phyloP scores from a whole-genome alignment of 2,329 filamentous ascomycete genomes.

The Hypomyces perniciosus region DNA sequence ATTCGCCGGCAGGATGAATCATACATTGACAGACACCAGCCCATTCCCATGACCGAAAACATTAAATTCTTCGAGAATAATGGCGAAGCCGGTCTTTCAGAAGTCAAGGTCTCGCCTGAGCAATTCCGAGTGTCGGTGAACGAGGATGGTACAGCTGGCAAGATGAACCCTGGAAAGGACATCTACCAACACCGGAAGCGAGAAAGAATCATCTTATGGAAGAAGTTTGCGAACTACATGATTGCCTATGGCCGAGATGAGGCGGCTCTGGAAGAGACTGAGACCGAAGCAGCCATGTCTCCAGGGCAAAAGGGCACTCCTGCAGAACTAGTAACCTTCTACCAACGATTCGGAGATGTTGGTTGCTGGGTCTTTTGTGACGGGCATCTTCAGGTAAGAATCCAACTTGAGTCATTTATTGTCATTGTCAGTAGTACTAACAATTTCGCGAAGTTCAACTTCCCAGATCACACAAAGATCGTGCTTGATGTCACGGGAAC shows the following conservation, averaged over 20 bases:
- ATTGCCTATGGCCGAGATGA: conserved; percentile 68
- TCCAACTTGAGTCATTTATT: neutral
- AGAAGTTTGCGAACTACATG: conserved; percentile 72
- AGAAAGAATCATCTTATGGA: conserved; percentile 62
- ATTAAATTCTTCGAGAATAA: conserved; percentile 73
- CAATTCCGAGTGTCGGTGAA: conserved; percentile 52
- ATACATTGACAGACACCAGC: conserved; percentile 54
- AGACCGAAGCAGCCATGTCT: conserved; percentile 33
- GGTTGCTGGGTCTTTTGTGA: conserved; percentile 78
- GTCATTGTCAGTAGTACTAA: conserved; percentile 16
- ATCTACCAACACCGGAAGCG: conserved; percentile 60
- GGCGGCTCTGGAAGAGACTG: conserved; percentile 43
- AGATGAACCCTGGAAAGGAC: conserved; percentile 57
- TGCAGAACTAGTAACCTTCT: conserved; percentile 66
- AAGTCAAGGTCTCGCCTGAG: conserved; percentile 58
- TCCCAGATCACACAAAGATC: conserved; percentile 82
- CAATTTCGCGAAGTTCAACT: conserved; percentile 60
- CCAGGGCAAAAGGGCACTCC: conserved; percentile 32
- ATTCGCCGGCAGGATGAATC: conserved; percentile 51
- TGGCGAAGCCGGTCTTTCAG: conserved; percentile 55
- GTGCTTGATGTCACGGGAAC: conserved; percentile 69
- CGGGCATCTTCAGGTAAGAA: conserved; percentile 64
- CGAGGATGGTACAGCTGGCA: conserved; percentile 54
- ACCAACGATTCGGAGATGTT: conserved; percentile 74
- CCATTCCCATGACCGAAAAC: conserved; percentile 54